Evolutionary conservation across 441 rosid genomes (phyloP), one percentile per base, ranked within the genome.

Genomic region (Brassica hybrid): DNA sequence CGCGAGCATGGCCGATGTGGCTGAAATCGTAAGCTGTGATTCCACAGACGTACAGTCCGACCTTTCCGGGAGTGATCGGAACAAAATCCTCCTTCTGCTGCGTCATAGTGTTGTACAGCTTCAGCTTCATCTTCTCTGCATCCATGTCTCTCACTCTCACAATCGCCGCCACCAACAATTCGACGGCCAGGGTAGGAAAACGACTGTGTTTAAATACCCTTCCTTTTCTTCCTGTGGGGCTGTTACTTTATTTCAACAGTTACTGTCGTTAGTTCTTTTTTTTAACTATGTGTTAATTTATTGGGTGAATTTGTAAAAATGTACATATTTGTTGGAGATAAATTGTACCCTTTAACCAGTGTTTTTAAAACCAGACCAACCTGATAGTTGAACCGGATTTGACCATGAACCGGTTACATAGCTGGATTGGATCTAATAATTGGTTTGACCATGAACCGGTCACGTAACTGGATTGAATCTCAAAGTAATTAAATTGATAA

Each of bases 1-100:
- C 97, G 25, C 99, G 98, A 36, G 93, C 98, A 68, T 96, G 99
- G 19, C 99, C 99, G 16, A 95, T 82, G 80, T 95, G 99, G 82
- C 99, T 93, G 79, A 86, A 82, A 77, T 91, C 98, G 72, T 95
- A 95, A n/a, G 99, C 87, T 1, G 98, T 95, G 54, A 95, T 91
- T 4, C 99, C 98, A 41, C 99, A 95, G 58, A 95, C 97, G 19
- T 95, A 95, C 88, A 95, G 85, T 74, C 90, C 81, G 23, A 93
- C 93, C 67, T 89, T 89, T 0, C 97, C 95, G 0, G 87, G 89
- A 69, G n/a, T 84, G 59, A 76, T 76, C 6, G 97, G 88, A 77
- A 30, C 75, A 76, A 95, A 85, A 1, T 78, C 82, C 83, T 93
- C 97, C 70, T 87, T 85, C 75, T 79, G 83, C 30, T 85, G 87